Conservation (phyloP, 202 grass and related monocot genomes). For the Bolboschoenoplectus hybrid region DNA sequence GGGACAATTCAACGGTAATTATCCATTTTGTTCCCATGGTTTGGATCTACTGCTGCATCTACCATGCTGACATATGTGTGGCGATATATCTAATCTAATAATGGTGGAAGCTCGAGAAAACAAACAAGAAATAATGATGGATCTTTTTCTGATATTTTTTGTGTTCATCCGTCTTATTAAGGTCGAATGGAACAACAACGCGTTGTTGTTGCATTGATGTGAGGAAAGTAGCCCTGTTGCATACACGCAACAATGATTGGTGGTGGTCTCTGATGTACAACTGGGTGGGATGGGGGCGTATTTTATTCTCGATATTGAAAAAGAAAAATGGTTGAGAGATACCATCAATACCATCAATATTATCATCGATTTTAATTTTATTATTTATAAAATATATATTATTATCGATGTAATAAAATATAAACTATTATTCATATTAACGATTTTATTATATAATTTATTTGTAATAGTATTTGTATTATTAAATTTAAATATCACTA, state of each 20-base stretch:
- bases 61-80: neutral
- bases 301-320: too few species aligned
- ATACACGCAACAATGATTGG: conserved; percentile 2
- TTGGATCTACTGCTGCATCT: neutral
- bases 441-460: too few species aligned
- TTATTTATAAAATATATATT: too few species aligned
- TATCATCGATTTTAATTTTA: too few species aligned
- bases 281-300: neutral
- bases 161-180: neutral
- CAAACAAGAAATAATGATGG: neutral
- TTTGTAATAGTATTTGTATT: too few species aligned
- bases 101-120: neutral
- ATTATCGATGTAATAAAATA: too few species aligned
- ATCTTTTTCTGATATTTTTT: neutral
- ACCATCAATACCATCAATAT: too few species aligned
- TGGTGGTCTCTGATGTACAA: neutral
- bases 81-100: neutral
- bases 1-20: conserved; percentile 27
- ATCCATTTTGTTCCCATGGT: conserved; percentile 13
- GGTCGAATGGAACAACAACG: conserved; percentile 6
- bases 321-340: too few species aligned
- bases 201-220: neutral
- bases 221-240: neutral
- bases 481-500: too few species aligned
- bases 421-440: too few species aligned